A percentile compares a stretch with the other conserved stretches of the same genome.
These are phyloP conservation scores for Sherardia arvensis DNA, from an alignment of 257 asterid species.

Conservation along the genomic window DNA sequence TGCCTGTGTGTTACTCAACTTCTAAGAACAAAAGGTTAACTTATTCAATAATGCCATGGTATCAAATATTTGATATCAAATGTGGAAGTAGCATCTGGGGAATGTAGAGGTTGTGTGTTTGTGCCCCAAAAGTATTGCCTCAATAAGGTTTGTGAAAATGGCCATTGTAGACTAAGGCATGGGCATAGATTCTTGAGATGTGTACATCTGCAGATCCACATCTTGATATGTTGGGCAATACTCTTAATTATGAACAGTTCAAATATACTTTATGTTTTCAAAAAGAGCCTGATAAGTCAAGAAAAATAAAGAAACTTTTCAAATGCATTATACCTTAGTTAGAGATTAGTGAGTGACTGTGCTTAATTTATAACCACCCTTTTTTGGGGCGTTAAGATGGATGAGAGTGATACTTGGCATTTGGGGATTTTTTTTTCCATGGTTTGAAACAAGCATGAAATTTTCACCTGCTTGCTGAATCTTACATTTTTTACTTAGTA, in stretches of 20 bases:
- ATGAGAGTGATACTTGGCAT: not conserved
- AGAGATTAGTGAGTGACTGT: slow-evolving; percentile 1
- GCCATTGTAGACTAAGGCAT: not conserved
- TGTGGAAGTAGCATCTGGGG: slow-evolving; percentile 2
- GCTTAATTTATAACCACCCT: not conserved
- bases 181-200: not conserved
- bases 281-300: not conserved
- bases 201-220: not conserved
- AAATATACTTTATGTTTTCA: not conserved
- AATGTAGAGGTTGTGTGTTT: not conserved
- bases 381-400: not conserved
- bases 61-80: not conserved
- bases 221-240: not conserved
- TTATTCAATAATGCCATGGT: not conserved
- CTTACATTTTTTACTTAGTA: not conserved
- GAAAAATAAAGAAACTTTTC: not conserved
- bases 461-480: not conserved
- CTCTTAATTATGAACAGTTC: not conserved
- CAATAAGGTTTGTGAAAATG: not conserved
- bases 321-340: not conserved
- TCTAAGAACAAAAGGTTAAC: not conserved
- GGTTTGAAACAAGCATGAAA: not conserved
- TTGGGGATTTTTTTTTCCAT: not conserved
- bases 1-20: not conserved
- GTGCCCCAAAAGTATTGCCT: not conserved